Evolutionary conservation across 495 filamentous ascomycete genomes (phyloP).

Genomic region (Penicillium chermesinum): DNA sequence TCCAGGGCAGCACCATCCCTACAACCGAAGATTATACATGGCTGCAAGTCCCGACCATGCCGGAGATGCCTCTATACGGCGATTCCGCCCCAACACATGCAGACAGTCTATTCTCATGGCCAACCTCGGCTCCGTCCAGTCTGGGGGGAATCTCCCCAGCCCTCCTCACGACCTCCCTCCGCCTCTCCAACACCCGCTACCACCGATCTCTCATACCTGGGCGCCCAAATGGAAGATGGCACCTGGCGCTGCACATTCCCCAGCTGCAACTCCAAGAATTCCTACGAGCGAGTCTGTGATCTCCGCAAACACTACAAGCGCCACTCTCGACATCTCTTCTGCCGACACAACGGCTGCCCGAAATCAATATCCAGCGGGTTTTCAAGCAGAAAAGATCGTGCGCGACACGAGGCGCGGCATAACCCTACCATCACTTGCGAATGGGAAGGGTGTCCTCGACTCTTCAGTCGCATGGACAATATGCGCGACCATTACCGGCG

Average conservation of each 20-base stretch:
- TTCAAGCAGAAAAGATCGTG: constrained; percentile 53
- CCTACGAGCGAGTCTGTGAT: constrained; percentile 53
- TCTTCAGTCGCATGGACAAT: constrained; percentile 58
- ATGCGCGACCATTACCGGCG: constrained; percentile 50
- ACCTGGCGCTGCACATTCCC: constrained; percentile 51
- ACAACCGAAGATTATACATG: background rate
- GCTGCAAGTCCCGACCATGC: background rate
- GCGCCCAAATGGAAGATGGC: background rate
- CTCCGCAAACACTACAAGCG: constrained; percentile 56
- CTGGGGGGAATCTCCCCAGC: background rate
- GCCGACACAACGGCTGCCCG: constrained; percentile 49
- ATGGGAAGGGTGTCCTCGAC: constrained; percentile 47
- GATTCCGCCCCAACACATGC: background rate
- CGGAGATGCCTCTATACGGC: background rate
- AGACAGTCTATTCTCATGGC: constrained; percentile 1
- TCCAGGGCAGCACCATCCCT: background rate
- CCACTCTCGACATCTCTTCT: constrained; percentile 54
- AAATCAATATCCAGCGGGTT: constrained; percentile 50
- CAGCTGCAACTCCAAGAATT: constrained; percentile 46
- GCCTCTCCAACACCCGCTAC: background rate
- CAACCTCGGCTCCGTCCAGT: background rate
- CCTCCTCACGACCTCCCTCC: background rate
- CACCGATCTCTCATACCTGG: background rate
- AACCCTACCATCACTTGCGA: constrained; percentile 50
- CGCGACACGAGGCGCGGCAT: constrained; percentile 54